Conservation (phyloP, 2,329 filamentous ascomycete genomes). For the Aspergillus fumigatus region DNA sequence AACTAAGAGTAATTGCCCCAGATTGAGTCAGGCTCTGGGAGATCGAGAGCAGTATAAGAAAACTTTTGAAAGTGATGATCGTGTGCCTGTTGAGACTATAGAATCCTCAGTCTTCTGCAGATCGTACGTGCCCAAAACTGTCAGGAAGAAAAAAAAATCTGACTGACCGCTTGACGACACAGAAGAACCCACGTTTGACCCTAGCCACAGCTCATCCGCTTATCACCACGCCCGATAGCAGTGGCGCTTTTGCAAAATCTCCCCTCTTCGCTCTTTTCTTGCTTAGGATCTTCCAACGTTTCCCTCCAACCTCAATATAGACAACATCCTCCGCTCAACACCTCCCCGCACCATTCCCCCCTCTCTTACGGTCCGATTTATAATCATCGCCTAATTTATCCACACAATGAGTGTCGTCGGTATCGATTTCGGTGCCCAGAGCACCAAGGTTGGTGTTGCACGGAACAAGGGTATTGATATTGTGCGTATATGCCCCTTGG, state of each 20-base stretch:
- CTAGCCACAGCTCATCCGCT: constrained; percentile 21
- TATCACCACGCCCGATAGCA: constrained; percentile 28
- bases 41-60: not conserved
- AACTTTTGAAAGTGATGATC: not conserved
- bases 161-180: constrained; percentile 21
- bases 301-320: constrained; percentile 7
- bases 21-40: not conserved
- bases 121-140: not conserved
- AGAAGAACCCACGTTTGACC: constrained; percentile 16
- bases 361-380: constrained; percentile 5
- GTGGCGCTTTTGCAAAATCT: constrained; percentile 39
- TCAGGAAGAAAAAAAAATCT: constrained; percentile 15
- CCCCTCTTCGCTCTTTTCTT: constrained; percentile 23
- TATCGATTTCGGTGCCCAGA: constrained; percentile 92
- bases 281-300: constrained; percentile 7
- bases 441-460: constrained; percentile 95
- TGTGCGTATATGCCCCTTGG: constrained; percentile 57
- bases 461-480: constrained; percentile 99
- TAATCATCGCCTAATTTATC: constrained; percentile 18
- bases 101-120: not conserved
- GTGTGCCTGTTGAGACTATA: not conserved
- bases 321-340: constrained; percentile 1
- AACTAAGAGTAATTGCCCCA: not conserved
- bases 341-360: constrained; percentile 4
- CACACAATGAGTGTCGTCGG: constrained; percentile 62